Evolutionary conservation across 257 asterid genomes (phyloP).

Genomic region (Echium plantagineum): DNA sequence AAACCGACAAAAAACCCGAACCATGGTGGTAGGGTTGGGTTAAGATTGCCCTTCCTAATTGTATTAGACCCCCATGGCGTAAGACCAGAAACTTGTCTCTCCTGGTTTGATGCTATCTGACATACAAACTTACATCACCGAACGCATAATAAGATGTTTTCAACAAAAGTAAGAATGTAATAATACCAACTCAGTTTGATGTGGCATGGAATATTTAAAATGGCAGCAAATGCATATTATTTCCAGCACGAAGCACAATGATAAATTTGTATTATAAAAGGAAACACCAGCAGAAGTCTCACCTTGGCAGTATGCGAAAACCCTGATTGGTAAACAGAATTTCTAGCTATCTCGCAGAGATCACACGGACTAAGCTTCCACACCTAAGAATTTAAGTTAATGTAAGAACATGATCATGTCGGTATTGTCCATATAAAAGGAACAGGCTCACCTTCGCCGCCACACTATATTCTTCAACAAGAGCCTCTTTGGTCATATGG

Average conservation of each 20-base stretch:
- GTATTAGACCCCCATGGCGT: no score
- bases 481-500: slow-evolving; percentile 89
- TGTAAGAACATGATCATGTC: slow-evolving; percentile 12
- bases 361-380: slow-evolving; percentile 98
- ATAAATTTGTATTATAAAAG: background rate
- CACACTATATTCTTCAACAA: slow-evolving; percentile 94
- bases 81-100: no score
- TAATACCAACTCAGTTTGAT: no score
- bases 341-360: slow-evolving; percentile 89
- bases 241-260: background rate
- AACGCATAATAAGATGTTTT: no score
- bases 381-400: slow-evolving; percentile 34
- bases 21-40: no score
- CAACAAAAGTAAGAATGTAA: no score
- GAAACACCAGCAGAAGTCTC: slow-evolving; percentile 5
- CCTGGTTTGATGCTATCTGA: no score
- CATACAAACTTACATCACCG: no score
- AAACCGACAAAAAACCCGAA: no score
- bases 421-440: slow-evolving; percentile 8
- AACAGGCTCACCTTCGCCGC: slow-evolving; percentile 63
- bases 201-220: no score
- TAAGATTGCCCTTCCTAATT: no score
- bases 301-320: slow-evolving; percentile 83
- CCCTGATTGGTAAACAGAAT: slow-evolving; percentile 94
- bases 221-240: background rate